A percentile compares a stretch with the other conserved stretches of the same genome.
Conservation (phyloP, 2,329 filamentous ascomycete species). For the Cladosporium halotolerans region DNA sequence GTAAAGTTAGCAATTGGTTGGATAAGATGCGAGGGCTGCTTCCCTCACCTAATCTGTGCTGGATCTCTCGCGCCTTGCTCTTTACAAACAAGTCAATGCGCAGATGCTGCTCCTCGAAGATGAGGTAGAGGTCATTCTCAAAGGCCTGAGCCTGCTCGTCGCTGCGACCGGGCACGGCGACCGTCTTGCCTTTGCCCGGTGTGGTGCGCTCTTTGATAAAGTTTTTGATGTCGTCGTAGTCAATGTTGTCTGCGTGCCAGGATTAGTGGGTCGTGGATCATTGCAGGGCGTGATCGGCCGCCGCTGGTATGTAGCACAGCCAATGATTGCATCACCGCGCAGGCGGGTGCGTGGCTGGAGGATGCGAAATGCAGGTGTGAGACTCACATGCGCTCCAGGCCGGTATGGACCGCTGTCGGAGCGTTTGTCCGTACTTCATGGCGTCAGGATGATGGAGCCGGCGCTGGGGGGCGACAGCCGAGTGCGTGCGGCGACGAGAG, state of each 20-base stretch:
- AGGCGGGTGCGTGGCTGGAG: background rate
- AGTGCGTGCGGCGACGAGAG: background rate
- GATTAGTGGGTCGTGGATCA: conserved; percentile 3
- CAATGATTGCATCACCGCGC: conserved; percentile 4
- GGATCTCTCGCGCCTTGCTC: conserved; percentile 74
- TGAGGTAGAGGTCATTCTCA: conserved; percentile 63
- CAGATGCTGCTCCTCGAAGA: conserved; percentile 68
- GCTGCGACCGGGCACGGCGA: conserved; percentile 66
- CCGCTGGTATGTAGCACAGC: background rate
- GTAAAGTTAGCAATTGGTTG: conserved; percentile 7
- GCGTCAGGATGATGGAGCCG: background rate
- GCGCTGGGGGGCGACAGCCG: background rate
- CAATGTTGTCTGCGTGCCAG: conserved; percentile 63
- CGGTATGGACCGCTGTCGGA: conserved; percentile 70
- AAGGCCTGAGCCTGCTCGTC: conserved; percentile 53
- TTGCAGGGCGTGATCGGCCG: conserved; percentile 11
- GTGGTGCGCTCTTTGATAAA: conserved; percentile 77
- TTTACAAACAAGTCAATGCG: conserved; percentile 71
- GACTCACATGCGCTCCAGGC: conserved; percentile 56
- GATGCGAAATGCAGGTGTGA: background rate
- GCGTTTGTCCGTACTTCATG: conserved; percentile 73
- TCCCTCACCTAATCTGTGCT: conserved; percentile 49
- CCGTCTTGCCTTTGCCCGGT: conserved; percentile 60
- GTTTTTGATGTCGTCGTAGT: conserved; percentile 81
- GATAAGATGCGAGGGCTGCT: background rate